Percentiles rank a stretch among this genome's conserved stretches.
phyloP scores from a whole-genome alignment of 2,329 filamentous ascomycete genomes.

The Ceratocystis diversiconidia region DNA sequence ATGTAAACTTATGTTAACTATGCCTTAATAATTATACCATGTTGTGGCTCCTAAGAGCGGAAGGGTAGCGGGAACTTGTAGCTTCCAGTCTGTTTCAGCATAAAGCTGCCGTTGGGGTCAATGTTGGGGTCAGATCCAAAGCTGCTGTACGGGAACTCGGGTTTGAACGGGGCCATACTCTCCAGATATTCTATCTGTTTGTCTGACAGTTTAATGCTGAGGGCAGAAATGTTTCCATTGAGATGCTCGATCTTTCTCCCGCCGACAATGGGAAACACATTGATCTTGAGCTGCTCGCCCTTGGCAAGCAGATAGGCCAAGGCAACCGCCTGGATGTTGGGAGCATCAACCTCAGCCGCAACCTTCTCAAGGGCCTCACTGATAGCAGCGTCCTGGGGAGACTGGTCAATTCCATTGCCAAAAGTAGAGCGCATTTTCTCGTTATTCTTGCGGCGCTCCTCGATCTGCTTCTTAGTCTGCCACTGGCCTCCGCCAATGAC shows the following conservation, averaged over 20 bases:
- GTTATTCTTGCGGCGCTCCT: constrained; percentile 24
- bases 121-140: constrained; percentile 3
- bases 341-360: constrained; percentile 40
- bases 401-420: constrained; percentile 24
- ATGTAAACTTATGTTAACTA: too few relatives aligned
- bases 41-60: neutral
- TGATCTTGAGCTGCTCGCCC: constrained; percentile 24
- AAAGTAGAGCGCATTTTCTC: constrained; percentile 28
- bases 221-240: constrained; percentile 39
- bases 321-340: constrained; percentile 43
- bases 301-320: constrained; percentile 39
- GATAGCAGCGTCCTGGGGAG: constrained; percentile 36
- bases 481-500: constrained; percentile 40
- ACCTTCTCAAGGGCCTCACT: constrained; percentile 46
- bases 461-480: constrained; percentile 28
- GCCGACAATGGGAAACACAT: constrained; percentile 41
- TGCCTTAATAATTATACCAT: too few relatives aligned
- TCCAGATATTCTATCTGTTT: constrained; percentile 44
- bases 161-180: constrained; percentile 36
- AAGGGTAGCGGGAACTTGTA: constrained; percentile 8
- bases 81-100: neutral
- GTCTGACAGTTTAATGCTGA: constrained; percentile 35
- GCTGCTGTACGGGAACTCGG: neutral
- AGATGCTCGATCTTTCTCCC: constrained; percentile 39
- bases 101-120: neutral